Evolutionary conservation across 192 early-diverging fungal species (phyloP).

Genomic region (Coemansia sp.): DNA sequence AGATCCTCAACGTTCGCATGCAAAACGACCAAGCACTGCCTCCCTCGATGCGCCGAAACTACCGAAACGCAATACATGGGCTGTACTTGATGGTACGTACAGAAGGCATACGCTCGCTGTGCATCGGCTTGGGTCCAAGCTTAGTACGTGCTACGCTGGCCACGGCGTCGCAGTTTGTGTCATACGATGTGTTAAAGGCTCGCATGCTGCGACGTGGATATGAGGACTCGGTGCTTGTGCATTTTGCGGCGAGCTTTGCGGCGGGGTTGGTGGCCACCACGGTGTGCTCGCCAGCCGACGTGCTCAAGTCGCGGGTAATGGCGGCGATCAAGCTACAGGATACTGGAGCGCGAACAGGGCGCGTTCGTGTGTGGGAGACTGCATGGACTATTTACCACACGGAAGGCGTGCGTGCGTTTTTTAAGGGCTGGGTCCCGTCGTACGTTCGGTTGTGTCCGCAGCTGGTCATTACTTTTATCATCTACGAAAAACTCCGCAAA

Average conservation of each 20-base stretch:
- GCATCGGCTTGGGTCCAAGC: slow-evolving; percentile 87
- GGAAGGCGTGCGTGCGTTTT: slow-evolving; percentile 71
- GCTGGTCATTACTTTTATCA: slow-evolving; percentile 80
- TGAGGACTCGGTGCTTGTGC: slow-evolving; percentile 65
- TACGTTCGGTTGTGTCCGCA: slow-evolving; percentile 80
- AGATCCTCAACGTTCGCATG: slow-evolving; percentile 82
- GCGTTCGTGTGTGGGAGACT: slow-evolving; percentile 34
- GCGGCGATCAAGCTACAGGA: slow-evolving; percentile 40
- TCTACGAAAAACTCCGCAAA: slow-evolving; percentile 70
- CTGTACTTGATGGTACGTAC: slow-evolving; percentile 65
- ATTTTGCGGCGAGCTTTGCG: slow-evolving; percentile 69
- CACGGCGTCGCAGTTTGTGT: slow-evolving; percentile 70
- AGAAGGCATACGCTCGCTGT: slow-evolving; percentile 74
- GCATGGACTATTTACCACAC: slow-evolving; percentile 43
- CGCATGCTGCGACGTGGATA: slow-evolving; percentile 58
- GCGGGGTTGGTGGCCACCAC: slow-evolving; percentile 78
- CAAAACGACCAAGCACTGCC: slow-evolving; percentile 76
- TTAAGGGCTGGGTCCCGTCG: slow-evolving; percentile 83
- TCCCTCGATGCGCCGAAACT: slow-evolving; percentile 61
- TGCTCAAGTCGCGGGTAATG: slow-evolving; percentile 85
- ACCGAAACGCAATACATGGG: slow-evolving; percentile 68
- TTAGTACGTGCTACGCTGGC: slow-evolving; percentile 85
- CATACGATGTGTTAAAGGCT: slow-evolving; percentile 76
- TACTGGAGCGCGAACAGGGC: background rate
- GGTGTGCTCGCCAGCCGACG: slow-evolving; percentile 74